Percentiles rank a stretch among this genome's conserved stretches.
These are phyloP conservation scores for Neurospora intermedia DNA, from an alignment of 495 filamentous ascomycete genomes.

Conservation along the genomic window DNA sequence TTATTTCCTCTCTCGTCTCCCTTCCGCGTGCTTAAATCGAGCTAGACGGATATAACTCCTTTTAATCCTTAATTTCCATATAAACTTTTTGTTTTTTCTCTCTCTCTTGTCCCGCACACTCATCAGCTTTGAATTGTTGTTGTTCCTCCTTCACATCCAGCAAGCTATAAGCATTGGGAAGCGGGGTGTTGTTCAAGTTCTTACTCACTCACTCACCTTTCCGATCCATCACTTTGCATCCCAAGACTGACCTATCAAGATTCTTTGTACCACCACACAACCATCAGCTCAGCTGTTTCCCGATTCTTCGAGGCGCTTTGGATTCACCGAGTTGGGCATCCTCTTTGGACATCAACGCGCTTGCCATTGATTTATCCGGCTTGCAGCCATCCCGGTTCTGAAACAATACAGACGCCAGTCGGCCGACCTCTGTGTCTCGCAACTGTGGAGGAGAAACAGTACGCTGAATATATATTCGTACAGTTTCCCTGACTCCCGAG, in stretches of 20 bases:
- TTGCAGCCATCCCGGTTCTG: background rate
- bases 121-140: background rate
- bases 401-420: background rate
- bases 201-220: background rate
- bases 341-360: background rate
- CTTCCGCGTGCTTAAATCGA: slow-evolving; percentile 6
- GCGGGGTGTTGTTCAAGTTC: background rate
- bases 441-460: background rate
- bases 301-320: background rate
- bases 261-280: background rate
- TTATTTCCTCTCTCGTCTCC: slow-evolving; percentile 9
- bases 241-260: background rate
- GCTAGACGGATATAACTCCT: background rate
- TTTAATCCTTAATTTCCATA: background rate
- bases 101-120: background rate
- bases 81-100: background rate
- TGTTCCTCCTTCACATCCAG: background rate
- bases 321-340: background rate
- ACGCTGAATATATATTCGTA: background rate
- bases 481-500: background rate
- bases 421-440: background rate
- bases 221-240: background rate
- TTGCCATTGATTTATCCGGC: background rate
- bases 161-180: background rate
- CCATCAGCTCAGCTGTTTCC: background rate